These are phyloP conservation scores for Graphium sp. DNA, from an alignment of 2,329 filamentous ascomycete species.

Conservation along the genomic window DNA sequence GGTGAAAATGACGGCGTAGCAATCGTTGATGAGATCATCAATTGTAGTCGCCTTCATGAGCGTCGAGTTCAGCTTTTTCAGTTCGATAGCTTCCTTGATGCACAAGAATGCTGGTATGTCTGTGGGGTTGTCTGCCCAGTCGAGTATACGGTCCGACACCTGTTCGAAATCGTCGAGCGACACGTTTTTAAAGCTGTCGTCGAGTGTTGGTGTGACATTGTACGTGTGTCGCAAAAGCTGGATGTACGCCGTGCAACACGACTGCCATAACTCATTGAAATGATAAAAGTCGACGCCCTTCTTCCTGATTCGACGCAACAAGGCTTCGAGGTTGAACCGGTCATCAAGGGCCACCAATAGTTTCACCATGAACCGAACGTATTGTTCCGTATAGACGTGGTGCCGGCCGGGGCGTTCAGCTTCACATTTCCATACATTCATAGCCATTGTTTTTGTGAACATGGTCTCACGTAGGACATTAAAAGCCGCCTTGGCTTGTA, in stretches of 20 bases:
- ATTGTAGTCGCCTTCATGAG: constrained; percentile 75
- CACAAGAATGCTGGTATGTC: constrained; percentile 26
- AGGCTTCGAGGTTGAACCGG: constrained; percentile 55
- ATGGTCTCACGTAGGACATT: constrained; percentile 53
- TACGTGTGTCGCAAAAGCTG: constrained; percentile 32
- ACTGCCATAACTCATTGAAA: constrained; percentile 42
- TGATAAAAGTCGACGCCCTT: constrained; percentile 62
- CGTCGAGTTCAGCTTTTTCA: constrained; percentile 63
- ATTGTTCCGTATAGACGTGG: constrained; percentile 80
- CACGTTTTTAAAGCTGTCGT: constrained; percentile 38
- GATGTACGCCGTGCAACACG: constrained; percentile 34
- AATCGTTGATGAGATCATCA: constrained; percentile 86
- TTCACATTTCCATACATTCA: constrained; percentile 92
- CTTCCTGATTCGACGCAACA: constrained; percentile 66
- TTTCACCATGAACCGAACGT: constrained; percentile 65
- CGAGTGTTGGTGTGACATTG: constrained; percentile 23
- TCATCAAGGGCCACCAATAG: constrained; percentile 63
- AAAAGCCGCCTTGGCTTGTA: constrained; percentile 64
- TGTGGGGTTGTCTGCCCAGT: constrained; percentile 29
- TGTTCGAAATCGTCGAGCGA: constrained; percentile 40
- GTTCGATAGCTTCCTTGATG: constrained; percentile 39
- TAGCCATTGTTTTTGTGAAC: constrained; percentile 88
- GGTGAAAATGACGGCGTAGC: constrained; percentile 30
- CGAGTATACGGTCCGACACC: constrained; percentile 32
- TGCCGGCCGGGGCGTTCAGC: constrained; percentile 70